Base-by-base conservation (phyloP, 1,284 basidiomycete genomes). In the Marasmius tenuissimus region DNA sequence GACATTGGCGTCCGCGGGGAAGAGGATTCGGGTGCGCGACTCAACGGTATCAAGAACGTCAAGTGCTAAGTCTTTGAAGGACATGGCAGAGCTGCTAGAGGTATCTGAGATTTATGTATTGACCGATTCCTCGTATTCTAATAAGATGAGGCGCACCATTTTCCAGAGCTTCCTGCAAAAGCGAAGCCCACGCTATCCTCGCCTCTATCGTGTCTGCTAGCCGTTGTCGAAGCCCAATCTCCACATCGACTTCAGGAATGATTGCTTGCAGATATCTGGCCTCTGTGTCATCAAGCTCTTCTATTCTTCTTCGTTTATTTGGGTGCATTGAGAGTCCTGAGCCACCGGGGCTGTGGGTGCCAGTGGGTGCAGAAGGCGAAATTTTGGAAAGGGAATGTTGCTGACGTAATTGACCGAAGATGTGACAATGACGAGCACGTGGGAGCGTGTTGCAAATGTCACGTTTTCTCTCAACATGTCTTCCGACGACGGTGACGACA, bases 181-280 rank as follows among this genome's bases (percentile, higher is more conserved):
- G 66, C 33, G 80, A 67, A 33, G 88, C 88, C 89, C 90, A 92
- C 60, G 82, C 78, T 38, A 92, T 83, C 51, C 89, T 82, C 12
- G 84, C 82, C 66, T 87, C 77, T 6, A 88, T 71, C 3, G 85
- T 85, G 38, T 81, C 75, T 20, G 78, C 77, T 52, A 92, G 73
- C 57, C 85, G 81, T 61, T 82, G 72, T 57, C 86, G 80, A 16
- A 91, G 68, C 3, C 81, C 76, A 47, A 92, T 85, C 69, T 92
- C 90, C 34, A 89, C 71, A 68, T 86, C 81, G 22, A 92, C 71
- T 68, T 92, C 87, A 4, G 72, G 35, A 45, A 63, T 57, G n/a
- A 61, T 61, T 10, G 56, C 33, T 50, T 62, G 45, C n/a, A 35
- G 37, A 20, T 59, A 54, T 37, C 16, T 40, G 45, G 38, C 37